Evolutionary conservation across 148 eudicot species (phyloP), one percentile per base, ranked within the genome.

Genomic region (Amaranthus palmeri): DNA sequence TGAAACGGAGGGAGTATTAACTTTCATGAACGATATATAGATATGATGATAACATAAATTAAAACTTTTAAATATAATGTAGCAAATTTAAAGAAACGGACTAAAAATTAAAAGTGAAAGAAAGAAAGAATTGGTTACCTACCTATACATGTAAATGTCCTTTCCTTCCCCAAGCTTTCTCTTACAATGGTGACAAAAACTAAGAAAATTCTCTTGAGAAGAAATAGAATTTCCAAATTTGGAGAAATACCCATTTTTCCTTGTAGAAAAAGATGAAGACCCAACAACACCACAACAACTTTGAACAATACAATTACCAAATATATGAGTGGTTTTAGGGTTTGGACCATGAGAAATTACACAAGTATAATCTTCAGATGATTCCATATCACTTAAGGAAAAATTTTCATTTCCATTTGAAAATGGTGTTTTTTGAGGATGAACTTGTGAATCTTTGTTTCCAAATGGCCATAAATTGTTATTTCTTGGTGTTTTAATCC

Each of bases 291-390:
- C 89, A 67, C 81, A 79, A 40, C 90, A 84, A 43, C 83, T 82
- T 67, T 89, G 88, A 57, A 95, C 86, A 78, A 95, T 78, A 69
- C 86, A 89, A 72, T 95, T 83, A 68, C 88, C 93, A 77, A 76
- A 95, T 14, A 95, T 95, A 44, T 86, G 97, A 9, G 91, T 91
- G 1, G 92, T 91, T 72, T 75, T 91, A 7, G 98, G 97, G 69
- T 92, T 95, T 10, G 97, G 98, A 3, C 98, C 98, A 77, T 87
- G 97, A 69, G 90, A 79, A 62, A 91, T 95, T 42, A 95, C 97
- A 68, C 98, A 85, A 49, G 98, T 95, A 41, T 95, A 95, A 63
- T 95, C 98, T 83, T 95, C 98, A 13, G 91, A 91, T 18, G 83
- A 81, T 76, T 91, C 96, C 82, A 95, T 95, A 12, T 95, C 98